phyloP scores from a whole-genome alignment of 1,284 basidiomycete genomes.

The Naganishia albida region DNA sequence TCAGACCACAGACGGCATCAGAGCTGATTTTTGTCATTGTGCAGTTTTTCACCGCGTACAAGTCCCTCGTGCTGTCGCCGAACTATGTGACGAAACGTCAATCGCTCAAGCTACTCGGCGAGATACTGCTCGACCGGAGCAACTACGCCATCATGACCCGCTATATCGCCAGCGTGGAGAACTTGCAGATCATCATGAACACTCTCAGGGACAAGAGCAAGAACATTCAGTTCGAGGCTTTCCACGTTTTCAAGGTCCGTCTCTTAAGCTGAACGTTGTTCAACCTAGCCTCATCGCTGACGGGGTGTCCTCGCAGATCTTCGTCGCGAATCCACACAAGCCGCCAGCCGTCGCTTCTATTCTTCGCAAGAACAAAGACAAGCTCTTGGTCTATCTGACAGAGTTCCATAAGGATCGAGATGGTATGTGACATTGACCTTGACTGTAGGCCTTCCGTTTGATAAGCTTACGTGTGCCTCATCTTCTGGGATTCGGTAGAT shows the following conservation, averaged over 20 bases:
- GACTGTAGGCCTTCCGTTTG: background rate
- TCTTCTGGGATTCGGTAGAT: conserved; percentile 57
- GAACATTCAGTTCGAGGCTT: conserved; percentile 99
- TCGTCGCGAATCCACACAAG: conserved; percentile 99
- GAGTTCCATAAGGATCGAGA: conserved; percentile 99
- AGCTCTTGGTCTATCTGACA: conserved; percentile 82
- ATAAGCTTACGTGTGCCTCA: background rate
- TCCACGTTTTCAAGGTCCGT: conserved; percentile 97
- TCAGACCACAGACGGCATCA: background rate
- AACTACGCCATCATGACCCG: conserved; percentile 98
- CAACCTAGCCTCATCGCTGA: background rate
- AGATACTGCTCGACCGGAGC: conserved; percentile 93
- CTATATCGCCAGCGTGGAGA: conserved; percentile 87
- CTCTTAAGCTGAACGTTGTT: background rate
- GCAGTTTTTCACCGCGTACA: conserved; percentile 94
- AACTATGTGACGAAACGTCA: conserved; percentile 99
- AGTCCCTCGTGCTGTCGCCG: conserved; percentile 82
- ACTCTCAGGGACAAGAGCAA: conserved; percentile 93
- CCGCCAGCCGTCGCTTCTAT: conserved; percentile 91
- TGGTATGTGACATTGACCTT: conserved; percentile 58
- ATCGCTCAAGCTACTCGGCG: conserved; percentile 94
- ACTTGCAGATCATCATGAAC: conserved; percentile 99
- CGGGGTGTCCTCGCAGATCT: conserved; percentile 72
- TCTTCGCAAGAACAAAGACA: conserved; percentile 88
- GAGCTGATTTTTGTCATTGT: background rate